A percentile compares a stretch with the other conserved stretches of the same genome.
phyloP scores from a whole-genome alignment of 2,329 filamentous ascomycete genomes.

The Parastagonospora avenae region DNA sequence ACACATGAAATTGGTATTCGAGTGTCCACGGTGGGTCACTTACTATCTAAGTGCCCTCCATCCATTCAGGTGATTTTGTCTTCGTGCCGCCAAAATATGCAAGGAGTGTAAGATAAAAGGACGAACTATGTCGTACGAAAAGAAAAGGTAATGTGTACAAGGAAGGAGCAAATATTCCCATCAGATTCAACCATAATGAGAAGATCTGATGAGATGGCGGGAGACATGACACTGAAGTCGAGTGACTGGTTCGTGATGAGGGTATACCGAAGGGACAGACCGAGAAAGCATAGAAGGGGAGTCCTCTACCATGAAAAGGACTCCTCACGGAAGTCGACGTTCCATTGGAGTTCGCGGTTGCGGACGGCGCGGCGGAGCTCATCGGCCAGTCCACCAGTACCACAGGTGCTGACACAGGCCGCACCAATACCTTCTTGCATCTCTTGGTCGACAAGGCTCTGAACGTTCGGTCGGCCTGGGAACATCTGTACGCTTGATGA shows the following conservation, averaged over 20 bases:
- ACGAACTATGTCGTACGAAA: conserved; percentile 19
- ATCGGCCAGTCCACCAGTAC: conserved; percentile 74
- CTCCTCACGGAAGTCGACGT: conserved; percentile 80
- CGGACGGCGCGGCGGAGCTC: conserved; percentile 73
- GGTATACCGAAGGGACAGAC: conserved; percentile 20
- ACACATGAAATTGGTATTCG: conserved; percentile 5
- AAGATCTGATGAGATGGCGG: conserved; percentile 8
- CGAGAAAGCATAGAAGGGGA: conserved; percentile 1
- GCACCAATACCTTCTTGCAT: conserved; percentile 81
- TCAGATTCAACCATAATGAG: conserved; percentile 12
- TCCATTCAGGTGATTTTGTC: conserved; percentile 16
- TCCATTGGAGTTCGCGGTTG: conserved; percentile 65
- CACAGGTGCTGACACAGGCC: conserved; percentile 84
- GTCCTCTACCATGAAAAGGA: conserved; percentile 67
- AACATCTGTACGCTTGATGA: conserved; percentile 88
- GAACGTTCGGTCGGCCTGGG: conserved; percentile 83
- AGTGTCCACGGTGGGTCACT: conserved; percentile 5
- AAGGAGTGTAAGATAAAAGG: conserved; percentile 19
- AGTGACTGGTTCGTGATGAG: conserved; percentile 11
- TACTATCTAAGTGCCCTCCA: conserved; percentile 13
- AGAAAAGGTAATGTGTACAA: conserved; percentile 38
- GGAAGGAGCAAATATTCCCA: conserved; percentile 21
- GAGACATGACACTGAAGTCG: conserved; percentile 11
- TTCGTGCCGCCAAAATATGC: conserved; percentile 20
- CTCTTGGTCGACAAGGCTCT: conserved; percentile 79